A percentile compares a stretch with the other conserved stretches of the same genome.
These are phyloP conservation scores for Pythium oligandrum DNA, from an alignment of 352 stramenopile genomes.

Conservation along the genomic window DNA sequence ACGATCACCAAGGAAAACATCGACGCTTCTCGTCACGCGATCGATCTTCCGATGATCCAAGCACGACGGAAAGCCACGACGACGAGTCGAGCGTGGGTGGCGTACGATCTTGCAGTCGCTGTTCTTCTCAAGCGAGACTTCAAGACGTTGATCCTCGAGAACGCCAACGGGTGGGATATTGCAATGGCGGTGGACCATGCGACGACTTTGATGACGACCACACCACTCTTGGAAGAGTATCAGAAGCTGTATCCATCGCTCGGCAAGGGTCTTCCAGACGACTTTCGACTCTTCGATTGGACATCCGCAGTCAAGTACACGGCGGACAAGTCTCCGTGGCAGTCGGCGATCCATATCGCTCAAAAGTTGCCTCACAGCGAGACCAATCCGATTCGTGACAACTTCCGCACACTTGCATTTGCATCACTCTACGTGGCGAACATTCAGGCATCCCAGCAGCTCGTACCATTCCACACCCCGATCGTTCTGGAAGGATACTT, in stretches of 20 bases:
- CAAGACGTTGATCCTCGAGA: conserved; percentile 2
- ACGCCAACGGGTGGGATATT: conserved; percentile 4
- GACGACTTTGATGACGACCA: conserved; percentile 2
- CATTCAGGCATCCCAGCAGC: not conserved
- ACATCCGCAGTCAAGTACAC: conserved; percentile 1
- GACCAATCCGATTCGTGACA: not conserved
- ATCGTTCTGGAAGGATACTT: conserved; percentile 6
- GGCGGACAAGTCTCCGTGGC: not conserved
- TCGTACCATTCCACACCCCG: not conserved
- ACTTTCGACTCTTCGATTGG: conserved; percentile 7
- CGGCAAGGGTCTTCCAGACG: not conserved
- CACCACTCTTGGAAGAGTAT: conserved; percentile 8
- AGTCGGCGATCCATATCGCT: conserved; percentile 2
- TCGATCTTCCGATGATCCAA: not conserved
- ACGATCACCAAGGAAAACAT: conserved; percentile 1
- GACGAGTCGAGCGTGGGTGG: conserved; percentile 4
- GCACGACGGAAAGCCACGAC: not conserved
- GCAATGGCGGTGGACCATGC: conserved; percentile 7
- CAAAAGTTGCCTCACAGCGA: not conserved
- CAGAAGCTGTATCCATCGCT: conserved; percentile 1
- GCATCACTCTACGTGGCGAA: conserved; percentile 2
- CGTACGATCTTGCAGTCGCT: conserved; percentile 10
- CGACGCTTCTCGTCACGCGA: not conserved
- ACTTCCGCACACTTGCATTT: conserved; percentile 4
- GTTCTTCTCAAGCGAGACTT: conserved; percentile 6